Base-by-base conservation (phyloP, 331 rosid species). In the Malus hybrid region DNA sequence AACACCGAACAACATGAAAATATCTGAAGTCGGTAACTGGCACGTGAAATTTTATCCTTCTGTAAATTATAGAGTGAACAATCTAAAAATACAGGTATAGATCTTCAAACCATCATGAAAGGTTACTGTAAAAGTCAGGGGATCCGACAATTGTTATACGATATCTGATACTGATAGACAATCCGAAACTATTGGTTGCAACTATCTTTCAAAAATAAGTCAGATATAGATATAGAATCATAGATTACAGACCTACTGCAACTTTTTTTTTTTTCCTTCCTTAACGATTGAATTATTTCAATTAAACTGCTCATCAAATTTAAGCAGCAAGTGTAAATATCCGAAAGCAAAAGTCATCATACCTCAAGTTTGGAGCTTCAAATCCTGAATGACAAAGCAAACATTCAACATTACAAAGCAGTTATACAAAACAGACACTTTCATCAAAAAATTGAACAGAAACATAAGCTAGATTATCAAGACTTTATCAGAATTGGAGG, bases 331-430 rank as follows among this genome's bases (percentile, higher is more conserved):
- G 19, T 42, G 4, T 10, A 3, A 42, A 42, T 42, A 42, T 42
- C 48, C 48, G 4, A 42, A 42, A 42, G 48, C 48, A 42, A 10
- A 42, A 0, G 28, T 39, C 46, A 56, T 3, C 68, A 71, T 56
- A 80, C 84, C 84, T 80, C 69, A 71, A 70, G 80, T 75, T 72
- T 29, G 84, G 84, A 63, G 80, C 80, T 70, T 75, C 74, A 80
- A 70, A 80, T 9, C 84, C 80, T 80, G 80, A 56, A 63, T 4
- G 10, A 33, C 12, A 73, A 44, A 61, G 63, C 3, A 53, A 72
- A 28, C 44, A 68, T 50, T 18, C n/a, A 62, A 26, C 18, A 62
- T 13, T 12, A 62, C 29, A 62, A 62, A 28, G 34, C 6, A 33
- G 39, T 6, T 16, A 36, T 36, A 39, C 5, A 53, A 66, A 11